Conservation (phyloP, 345 rosid genomes). For the Pistacia integerrima region DNA sequence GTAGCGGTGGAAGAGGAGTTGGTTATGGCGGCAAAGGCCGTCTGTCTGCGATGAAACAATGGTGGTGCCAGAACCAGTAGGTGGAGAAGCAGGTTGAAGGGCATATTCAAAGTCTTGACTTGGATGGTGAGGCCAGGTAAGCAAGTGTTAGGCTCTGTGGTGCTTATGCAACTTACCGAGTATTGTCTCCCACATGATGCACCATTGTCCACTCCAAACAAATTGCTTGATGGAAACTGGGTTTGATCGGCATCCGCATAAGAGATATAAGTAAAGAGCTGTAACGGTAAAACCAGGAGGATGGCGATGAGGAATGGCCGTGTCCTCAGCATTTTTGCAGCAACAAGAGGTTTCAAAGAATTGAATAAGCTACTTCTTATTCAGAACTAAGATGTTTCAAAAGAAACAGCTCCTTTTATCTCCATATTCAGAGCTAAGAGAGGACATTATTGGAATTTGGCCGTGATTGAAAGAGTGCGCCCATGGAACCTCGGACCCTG, state of each 20-base stretch:
- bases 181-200: constrained; percentile 69
- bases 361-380: too few relatives aligned
- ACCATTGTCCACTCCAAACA: constrained; percentile 73
- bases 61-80: constrained; percentile 36
- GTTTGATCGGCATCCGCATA: constrained; percentile 42
- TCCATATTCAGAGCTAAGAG: too few relatives aligned
- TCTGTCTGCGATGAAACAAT: constrained; percentile 49
- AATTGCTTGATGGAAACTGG: constrained; percentile 57
- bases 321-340: neutral
- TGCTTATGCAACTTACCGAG: constrained; percentile 60
- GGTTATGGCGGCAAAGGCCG: constrained; percentile 41
- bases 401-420: too few relatives aligned
- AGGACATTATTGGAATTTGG: too few relatives aligned
- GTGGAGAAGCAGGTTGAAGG: constrained; percentile 4
- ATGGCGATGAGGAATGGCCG: neutral
- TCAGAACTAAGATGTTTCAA: too few relatives aligned
- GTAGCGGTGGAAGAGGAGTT: constrained; percentile 23
- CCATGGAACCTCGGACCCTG: too few relatives aligned
- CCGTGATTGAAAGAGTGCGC: too few relatives aligned
- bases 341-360: neutral
- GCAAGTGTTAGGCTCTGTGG: constrained; percentile 36
- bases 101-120: constrained; percentile 53
- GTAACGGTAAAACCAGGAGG: neutral
- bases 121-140: constrained; percentile 39
- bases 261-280: neutral